phyloP scores from a whole-genome alignment of 2,329 filamentous ascomycete genomes.

The Pochonia chlamydosporia region DNA sequence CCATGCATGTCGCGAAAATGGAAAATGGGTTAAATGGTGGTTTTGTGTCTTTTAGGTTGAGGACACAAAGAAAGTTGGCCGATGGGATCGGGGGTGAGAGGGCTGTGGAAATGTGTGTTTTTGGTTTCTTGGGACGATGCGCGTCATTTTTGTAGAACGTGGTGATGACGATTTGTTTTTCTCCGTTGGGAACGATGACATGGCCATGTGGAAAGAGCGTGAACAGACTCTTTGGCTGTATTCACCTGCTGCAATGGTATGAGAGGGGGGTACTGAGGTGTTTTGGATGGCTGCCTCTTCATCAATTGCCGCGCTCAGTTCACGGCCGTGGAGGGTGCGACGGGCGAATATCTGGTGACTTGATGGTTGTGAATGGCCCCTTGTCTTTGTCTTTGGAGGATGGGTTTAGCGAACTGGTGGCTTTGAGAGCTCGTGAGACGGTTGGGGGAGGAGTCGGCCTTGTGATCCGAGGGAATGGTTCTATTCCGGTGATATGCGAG shows the following conservation, averaged over 20 bases:
- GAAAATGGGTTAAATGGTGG: neutral
- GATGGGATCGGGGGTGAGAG: neutral
- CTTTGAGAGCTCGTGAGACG: neutral
- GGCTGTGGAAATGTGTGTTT: neutral
- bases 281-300: too few species aligned
- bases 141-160: too few species aligned
- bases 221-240: too few species aligned
- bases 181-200: too few species aligned
- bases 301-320: neutral
- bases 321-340: neutral
- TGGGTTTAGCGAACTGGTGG: neutral
- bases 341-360: neutral
- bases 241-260: too few species aligned
- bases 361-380: too few species aligned
- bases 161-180: neutral
- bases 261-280: neutral
- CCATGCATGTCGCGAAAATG: neutral
- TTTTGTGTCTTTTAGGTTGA: neutral
- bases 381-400: too few species aligned
- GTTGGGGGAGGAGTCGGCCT: neutral
- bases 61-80: neutral
- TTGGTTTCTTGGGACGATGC: too few species aligned
- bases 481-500: neutral
- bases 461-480: conserved; percentile 3
- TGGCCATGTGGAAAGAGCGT: too few species aligned